Base-by-base conservation (phyloP, 179 eudicot species). In the Silene coronaria region DNA sequence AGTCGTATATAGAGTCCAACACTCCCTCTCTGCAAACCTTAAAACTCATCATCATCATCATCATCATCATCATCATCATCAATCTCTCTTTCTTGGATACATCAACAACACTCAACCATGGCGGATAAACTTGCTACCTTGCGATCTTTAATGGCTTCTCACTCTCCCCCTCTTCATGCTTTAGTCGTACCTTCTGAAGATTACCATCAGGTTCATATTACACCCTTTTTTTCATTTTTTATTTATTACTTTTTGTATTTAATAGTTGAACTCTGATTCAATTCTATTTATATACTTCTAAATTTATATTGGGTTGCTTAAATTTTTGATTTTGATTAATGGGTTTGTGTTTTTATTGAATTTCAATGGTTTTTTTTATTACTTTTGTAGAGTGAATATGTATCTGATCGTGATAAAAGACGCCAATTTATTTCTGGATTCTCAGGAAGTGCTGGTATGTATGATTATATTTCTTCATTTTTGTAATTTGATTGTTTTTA, bases 111-210 rank as follows among this genome's bases (percentile, higher is more conserved):
- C 14, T 9, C 21, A 71, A 72, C 57, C 32, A 82, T 82, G 87
- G 85, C 84, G 83, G 86, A 85, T 38, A 77, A 80, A 21, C 85
- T 85, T 2, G 24, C 78, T 6, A 28, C 76, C 81, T 59, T 95
- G 80, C 82, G 99, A 77, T 88, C 95, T 72, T 75, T 95, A 28
- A 95, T 95, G 99, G 77, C 89, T 55, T 88, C 96, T 81, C 97
- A 95, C 81, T 82, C 96, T 77, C 98, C 98, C 1, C 89, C 94
- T 76, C 92, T 95, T 26, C 78, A 92, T 65, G 97, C 96, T 72
- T 36, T 95, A 21, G 82, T 95, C 7, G 90, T 95, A 48, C 99
- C 99, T 72, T 92, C 99, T 28, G 95, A 92, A 82, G 99, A 95
- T 83, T 90, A 89, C 77, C 99, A 93, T 76, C 98, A 93, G 97